phyloP scores from a whole-genome alignment of 2,329 filamentous ascomycete species.

The Cladosporium oxysporum region DNA sequence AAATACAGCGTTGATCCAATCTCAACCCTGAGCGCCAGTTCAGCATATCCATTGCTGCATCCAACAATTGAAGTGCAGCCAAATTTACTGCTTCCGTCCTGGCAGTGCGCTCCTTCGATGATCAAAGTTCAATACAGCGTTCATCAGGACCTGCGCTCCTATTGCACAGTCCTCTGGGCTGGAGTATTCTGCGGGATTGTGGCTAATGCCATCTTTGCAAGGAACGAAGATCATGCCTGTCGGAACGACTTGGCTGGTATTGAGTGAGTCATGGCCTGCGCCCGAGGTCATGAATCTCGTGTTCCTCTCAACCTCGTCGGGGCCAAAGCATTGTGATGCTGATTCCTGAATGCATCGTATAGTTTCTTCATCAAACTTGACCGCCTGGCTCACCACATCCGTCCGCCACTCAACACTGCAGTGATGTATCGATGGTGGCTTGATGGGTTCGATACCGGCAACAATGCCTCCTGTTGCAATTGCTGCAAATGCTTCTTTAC shows the following conservation, averaged over 20 bases:
- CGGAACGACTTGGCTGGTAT: conserved; percentile 47
- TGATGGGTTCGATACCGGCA: conserved; percentile 46
- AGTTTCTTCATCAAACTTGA: conserved; percentile 67
- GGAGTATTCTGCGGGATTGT: conserved; percentile 51
- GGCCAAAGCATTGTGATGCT: conserved; percentile 55
- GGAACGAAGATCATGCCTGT: conserved; percentile 53
- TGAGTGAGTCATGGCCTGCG: conserved; percentile 62
- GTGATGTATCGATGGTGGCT: conserved; percentile 30
- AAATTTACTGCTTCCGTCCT: too few relatives aligned
- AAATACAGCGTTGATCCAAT: too few relatives aligned
- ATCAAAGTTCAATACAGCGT: conserved; percentile 54
- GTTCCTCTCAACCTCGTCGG: conserved; percentile 42
- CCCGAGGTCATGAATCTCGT: conserved; percentile 59
- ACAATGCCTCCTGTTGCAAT: conserved; percentile 62
- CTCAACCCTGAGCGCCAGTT: too few relatives aligned
- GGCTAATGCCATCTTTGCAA: conserved; percentile 49
- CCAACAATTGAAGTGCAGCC: too few relatives aligned
- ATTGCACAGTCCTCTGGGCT: conserved; percentile 49
- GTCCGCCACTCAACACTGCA: conserved; percentile 60
- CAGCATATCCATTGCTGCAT: too few relatives aligned
- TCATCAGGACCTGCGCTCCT: conserved; percentile 52
- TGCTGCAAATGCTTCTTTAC: conserved; percentile 59
- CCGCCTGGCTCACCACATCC: conserved; percentile 63
- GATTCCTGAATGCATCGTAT: conserved; percentile 64
- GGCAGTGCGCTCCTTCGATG: too few relatives aligned